Evolutionary conservation across 208 protist species (phyloP), one percentile per base, ranked within the genome.

Genomic region (Crithidia sp.): DNA sequence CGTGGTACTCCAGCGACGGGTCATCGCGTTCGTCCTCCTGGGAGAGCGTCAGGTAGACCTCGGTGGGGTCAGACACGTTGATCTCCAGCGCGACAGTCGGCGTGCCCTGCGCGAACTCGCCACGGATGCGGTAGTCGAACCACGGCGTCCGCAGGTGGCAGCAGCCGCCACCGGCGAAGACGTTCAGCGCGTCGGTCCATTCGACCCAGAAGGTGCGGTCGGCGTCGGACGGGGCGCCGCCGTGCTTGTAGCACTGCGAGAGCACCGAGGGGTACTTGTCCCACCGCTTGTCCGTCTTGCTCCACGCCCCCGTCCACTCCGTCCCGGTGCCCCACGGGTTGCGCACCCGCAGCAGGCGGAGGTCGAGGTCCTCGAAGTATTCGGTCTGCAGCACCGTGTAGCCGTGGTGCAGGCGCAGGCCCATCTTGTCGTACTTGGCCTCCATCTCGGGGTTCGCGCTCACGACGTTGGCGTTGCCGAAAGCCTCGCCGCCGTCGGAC

Each of bases 131-230:
- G 79, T 92, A 92, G 84, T 94, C 89, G 54, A 76, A 93, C 87
- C 86, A 96, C 50, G 80, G 79, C 60, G 49, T 72, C 52, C 76
- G 81, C 50, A 91, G 59, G 64, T 92, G 85, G 78, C 91, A 96
- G 55, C 89, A 89, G 61, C 87, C 85, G 45, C 87, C 88, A 43
- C 83, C 83, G 45, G 56, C 58, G 81, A 96, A 96, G 28, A 74
- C 65, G 53, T 76, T 75, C 17, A 90, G 66, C 28, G 77, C 86
- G 67, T 94, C 89, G 36, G 61, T 76, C 89, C 89, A 95, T 68
- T 88, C 86, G 77, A 96, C 86, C 89, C 91, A 96, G 79, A 96
- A 94, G 70, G 86, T 86, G 71, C 81, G 64, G 60, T 96, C 89
- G 5, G 9, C 14, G 44, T 87, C 79, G 4, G 47, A n/a, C 16